These are phyloP conservation scores for Pichia sp. DNA, from an alignment of 1,139 yeast species.

Conservation along the genomic window DNA sequence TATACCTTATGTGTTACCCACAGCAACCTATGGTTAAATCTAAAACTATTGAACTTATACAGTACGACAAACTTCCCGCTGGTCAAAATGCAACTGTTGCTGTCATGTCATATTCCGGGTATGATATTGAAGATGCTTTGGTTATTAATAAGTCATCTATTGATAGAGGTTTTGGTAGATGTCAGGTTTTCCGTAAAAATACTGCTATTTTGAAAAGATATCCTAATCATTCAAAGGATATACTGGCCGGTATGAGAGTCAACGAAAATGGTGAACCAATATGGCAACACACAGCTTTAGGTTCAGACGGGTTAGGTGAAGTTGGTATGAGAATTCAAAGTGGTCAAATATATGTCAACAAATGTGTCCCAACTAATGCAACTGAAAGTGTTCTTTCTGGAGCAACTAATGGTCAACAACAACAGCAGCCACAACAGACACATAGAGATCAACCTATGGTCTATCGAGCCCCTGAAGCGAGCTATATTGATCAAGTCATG, in stretches of 20 bases:
- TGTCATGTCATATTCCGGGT: slow-evolving; percentile 97
- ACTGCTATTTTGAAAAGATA: slow-evolving; percentile 84
- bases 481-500: slow-evolving; percentile 95
- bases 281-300: slow-evolving; percentile 78
- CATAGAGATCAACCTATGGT: slow-evolving; percentile 79
- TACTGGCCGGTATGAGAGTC: slow-evolving; percentile 83
- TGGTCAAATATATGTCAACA: slow-evolving; percentile 92
- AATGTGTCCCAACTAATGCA: slow-evolving; percentile 83
- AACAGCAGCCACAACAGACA: slow-evolving; percentile 12
- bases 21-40: slow-evolving; percentile 99
- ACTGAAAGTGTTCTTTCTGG: slow-evolving; percentile 62
- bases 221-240: slow-evolving; percentile 89
- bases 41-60: slow-evolving; percentile 89
- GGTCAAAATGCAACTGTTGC: slow-evolving; percentile 99
- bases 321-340: slow-evolving; percentile 87
- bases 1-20: slow-evolving; percentile 94
- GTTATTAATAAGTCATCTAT: slow-evolving; percentile 87
- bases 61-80: slow-evolving; percentile 94
- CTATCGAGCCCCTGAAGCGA: slow-evolving; percentile 92
- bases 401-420: slow-evolving; percentile 21
- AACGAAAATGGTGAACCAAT: slow-evolving; percentile 75
- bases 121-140: slow-evolving; percentile 98
- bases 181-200: slow-evolving; percentile 93
- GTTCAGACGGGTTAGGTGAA: slow-evolving; percentile 95
- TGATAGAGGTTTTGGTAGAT: slow-evolving; percentile 96